Conservation (phyloP, 2,329 filamentous ascomycete genomes). For the Nothophaeocryptopus gaeumannii region DNA sequence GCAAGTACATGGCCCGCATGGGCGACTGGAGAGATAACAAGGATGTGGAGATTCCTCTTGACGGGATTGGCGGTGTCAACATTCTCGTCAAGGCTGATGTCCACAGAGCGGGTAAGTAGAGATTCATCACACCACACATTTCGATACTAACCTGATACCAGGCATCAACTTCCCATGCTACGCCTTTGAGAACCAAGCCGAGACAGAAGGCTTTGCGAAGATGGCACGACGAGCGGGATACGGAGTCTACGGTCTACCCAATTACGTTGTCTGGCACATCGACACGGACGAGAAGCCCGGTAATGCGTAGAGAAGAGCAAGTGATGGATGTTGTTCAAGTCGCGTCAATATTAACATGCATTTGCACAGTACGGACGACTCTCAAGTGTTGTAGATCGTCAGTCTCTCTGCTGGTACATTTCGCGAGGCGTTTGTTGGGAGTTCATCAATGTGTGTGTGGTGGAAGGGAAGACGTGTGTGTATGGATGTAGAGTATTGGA, state of each 20-base stretch:
- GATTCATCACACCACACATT: neutral
- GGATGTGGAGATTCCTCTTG: conserved; percentile 85
- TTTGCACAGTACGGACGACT: too few species aligned
- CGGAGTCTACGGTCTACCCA: conserved; percentile 84
- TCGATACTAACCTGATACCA: conserved; percentile 37
- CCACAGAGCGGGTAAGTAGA: conserved; percentile 76
- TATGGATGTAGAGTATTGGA: too few species aligned
- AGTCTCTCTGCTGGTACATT: too few species aligned
- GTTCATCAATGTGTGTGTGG: too few species aligned
- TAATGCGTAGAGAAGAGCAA: conserved; percentile 52
- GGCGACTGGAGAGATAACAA: conserved; percentile 91
- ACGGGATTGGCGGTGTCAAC: conserved; percentile 95
- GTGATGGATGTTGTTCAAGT: too few species aligned
- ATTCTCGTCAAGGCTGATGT: conserved; percentile 98
- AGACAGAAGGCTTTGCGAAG: conserved; percentile 97
- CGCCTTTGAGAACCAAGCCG: conserved; percentile 96
- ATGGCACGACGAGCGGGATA: conserved; percentile 98
- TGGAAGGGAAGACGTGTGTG: too few species aligned
- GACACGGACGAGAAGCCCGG: conserved; percentile 93
- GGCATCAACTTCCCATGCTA: conserved; percentile 98
- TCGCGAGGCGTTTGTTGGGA: too few species aligned
- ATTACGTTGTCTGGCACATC: conserved; percentile 98
- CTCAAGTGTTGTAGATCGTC: too few species aligned
- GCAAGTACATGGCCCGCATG: conserved; percentile 84
- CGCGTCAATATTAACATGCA: too few species aligned